phyloP scores from a whole-genome alignment of 257 asterid genomes.

The Primulina huaijiensis region DNA sequence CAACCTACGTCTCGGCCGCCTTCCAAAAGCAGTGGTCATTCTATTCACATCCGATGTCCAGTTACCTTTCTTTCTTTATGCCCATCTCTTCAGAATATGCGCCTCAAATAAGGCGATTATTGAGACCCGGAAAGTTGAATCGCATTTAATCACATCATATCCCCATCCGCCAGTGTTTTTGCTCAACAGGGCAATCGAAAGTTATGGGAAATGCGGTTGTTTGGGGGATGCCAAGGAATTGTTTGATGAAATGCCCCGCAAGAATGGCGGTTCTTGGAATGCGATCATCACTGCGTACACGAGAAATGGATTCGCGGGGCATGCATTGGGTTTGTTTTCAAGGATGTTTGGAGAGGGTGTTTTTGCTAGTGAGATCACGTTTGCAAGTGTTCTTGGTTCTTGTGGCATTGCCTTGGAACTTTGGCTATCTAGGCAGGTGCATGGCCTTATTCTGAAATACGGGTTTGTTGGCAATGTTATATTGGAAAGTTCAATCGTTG shows the following conservation, averaged over 20 bases:
- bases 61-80: constrained; percentile 51
- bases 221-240: constrained; percentile 56
- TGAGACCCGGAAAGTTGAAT: constrained; percentile 68
- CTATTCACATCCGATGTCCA: constrained; percentile 53
- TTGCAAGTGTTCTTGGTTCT: constrained; percentile 61
- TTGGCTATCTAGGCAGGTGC: constrained; percentile 61
- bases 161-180: constrained; percentile 67
- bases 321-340: constrained; percentile 44
- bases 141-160: constrained; percentile 47
- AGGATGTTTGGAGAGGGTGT: constrained; percentile 58
- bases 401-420: constrained; percentile 50
- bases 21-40: constrained; percentile 57
- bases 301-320: constrained; percentile 37
- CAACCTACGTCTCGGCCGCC: constrained; percentile 52
- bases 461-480: constrained; percentile 73
- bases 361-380: constrained; percentile 63
- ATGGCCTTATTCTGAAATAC: constrained; percentile 58
- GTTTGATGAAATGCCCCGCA: constrained; percentile 77
- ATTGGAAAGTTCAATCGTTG: constrained; percentile 71
- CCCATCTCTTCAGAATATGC: constrained; percentile 59
- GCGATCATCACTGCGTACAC: constrained; percentile 66
- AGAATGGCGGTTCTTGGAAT: constrained; percentile 92
- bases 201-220: constrained; percentile 59
- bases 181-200: constrained; percentile 75
- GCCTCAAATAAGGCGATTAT: constrained; percentile 48